Evolutionary conservation across 2,329 filamentous ascomycete genomes (phyloP).

Genomic region (Endocalyx cinctus): DNA sequence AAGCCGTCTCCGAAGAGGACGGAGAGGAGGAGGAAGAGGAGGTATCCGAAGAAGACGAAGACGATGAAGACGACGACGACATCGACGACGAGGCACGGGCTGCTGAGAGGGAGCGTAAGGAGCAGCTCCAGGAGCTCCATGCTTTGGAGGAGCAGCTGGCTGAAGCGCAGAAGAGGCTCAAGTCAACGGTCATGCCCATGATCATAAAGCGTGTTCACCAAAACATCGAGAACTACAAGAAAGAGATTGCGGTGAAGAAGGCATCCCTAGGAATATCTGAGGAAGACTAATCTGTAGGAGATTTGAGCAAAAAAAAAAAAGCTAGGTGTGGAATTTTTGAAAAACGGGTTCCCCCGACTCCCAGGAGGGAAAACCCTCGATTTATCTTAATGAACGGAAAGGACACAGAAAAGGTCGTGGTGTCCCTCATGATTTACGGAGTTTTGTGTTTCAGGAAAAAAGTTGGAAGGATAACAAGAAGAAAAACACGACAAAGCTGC

Average conservation of each 20-base stretch:
- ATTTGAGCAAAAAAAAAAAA: no score
- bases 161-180: conserved; percentile 39
- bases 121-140: conserved; percentile 50
- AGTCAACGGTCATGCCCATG: conserved; percentile 41
- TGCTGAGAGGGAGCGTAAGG: conserved; percentile 49
- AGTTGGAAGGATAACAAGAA: no score
- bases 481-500: no score
- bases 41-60: conserved; percentile 46
- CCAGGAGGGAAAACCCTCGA: no score
- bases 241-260: conserved; percentile 33
- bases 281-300: conserved; percentile 23
- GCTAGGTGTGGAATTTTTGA: no score
- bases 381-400: no score
- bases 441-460: no score
- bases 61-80: conserved; percentile 49
- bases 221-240: conserved; percentile 42
- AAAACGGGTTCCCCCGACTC: no score
- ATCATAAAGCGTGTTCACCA: conserved; percentile 45
- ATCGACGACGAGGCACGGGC: conserved; percentile 50
- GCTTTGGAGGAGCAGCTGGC: conserved; percentile 39
- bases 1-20: conserved; percentile 41
- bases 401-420: no score
- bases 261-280: conserved; percentile 25
- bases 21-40: conserved; percentile 39
- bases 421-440: no score